Evolutionary conservation across 106 monocot species (phyloP), one percentile per base, ranked within the genome.

Genomic region (Chionographis japonica): DNA sequence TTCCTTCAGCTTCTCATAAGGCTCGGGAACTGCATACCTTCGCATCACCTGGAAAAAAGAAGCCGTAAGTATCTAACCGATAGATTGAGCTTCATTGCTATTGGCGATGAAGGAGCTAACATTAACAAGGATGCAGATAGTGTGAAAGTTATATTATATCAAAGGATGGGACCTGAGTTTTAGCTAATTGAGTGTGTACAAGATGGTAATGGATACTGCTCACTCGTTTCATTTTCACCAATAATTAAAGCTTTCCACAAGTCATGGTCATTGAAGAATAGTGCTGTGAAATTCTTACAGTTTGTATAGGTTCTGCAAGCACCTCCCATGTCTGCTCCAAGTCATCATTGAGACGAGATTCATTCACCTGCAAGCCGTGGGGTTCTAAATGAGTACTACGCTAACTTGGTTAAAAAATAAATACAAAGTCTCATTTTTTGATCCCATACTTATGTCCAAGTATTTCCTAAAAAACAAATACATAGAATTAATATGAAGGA

Each of bases 301-400:
- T 92, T 83, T 97, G 97, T 77, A 97, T 97, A 61, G 97, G 87
- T 63, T 97, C 92, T 1, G 97, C 92, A 83, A 97, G 92, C 41
- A 97, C 92, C 72, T 97, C 97, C 97, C 97, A 97, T 16, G 84
- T 83, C 46, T 84, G 78, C 59, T 97, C 97, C 75, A 97, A 66
- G 77, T 97, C 97, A 74, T 89, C 86, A 78, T 37, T 52, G 3
- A 97, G 66, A 54, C 89, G 84, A 58, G 71, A 65, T 77, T 92
- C 92, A 81, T 97, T 97, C 43, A 97, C 89, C 97, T 97, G 79
- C 3, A 68, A 54, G 19, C 7, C 40, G 6, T 56, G 54, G 56
- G 4, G 8, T 61, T 54, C 37, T 37, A 54, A n/a, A 20, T 60
- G 3, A 63, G 27, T 43, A 3, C 15, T 4, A 15, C 14, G 63